phyloP scores from a whole-genome alignment of 2,329 filamentous ascomycete species.

The Cercospora citrullina region DNA sequence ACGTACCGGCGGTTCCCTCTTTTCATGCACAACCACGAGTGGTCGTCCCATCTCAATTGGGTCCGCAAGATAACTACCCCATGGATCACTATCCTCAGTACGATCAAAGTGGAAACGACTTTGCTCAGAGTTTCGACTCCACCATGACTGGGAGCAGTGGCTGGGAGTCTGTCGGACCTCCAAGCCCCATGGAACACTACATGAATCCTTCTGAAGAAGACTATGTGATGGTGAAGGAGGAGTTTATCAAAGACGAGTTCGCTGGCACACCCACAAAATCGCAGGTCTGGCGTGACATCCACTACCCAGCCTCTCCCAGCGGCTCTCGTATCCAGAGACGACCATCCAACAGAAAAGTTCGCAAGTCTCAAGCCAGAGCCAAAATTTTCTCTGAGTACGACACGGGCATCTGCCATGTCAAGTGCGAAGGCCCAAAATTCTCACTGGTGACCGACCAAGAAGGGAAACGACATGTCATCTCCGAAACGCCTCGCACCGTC shows the following conservation, averaged over 20 bases:
- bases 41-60: slow-evolving; percentile 33
- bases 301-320: neutral
- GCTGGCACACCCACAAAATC: neutral
- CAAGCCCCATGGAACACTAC: slow-evolving; percentile 25
- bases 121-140: slow-evolving; percentile 23
- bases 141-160: slow-evolving; percentile 12
- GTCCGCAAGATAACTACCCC: slow-evolving; percentile 26
- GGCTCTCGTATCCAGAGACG: slow-evolving; percentile 9
- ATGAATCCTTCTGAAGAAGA: slow-evolving; percentile 29
- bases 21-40: slow-evolving; percentile 19
- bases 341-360: slow-evolving; percentile 13
- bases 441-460: neutral
- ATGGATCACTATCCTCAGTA: slow-evolving; percentile 24
- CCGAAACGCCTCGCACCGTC: neutral
- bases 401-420: slow-evolving; percentile 7
- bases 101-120: slow-evolving; percentile 15
- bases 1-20: neutral
- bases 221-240: slow-evolving; percentile 27
- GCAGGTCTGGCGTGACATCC: neutral
- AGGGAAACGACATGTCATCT: neutral
- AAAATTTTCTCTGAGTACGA: slow-evolving; percentile 17
- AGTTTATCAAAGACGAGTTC: slow-evolving; percentile 15
- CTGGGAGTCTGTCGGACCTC: slow-evolving; percentile 20
- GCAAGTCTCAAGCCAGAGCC: slow-evolving; percentile 18
- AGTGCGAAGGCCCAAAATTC: slow-evolving; percentile 19